Percentiles rank a stretch among this genome's conserved stretches.
These are phyloP conservation scores for Lecanoromycetidae sp. DNA, from an alignment of 2,329 filamentous ascomycete genomes.

Conservation along the genomic window DNA sequence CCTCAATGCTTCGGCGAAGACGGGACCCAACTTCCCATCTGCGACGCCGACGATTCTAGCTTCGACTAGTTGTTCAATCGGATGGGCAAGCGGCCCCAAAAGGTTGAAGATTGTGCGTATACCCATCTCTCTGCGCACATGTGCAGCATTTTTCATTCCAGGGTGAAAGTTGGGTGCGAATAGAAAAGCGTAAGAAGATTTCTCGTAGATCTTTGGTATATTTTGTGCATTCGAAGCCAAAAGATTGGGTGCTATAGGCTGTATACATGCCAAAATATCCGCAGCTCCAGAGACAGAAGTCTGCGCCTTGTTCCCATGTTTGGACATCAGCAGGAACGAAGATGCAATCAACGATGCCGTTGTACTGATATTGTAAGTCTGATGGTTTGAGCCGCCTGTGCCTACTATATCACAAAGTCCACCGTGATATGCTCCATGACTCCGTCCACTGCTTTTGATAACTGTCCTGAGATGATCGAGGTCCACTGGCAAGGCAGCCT, in stretches of 20 bases:
- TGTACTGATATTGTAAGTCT: slow-evolving; percentile 97
- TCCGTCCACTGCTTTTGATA: slow-evolving; percentile 47
- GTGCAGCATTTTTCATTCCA: slow-evolving; percentile 79
- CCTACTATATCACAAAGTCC: slow-evolving; percentile 93
- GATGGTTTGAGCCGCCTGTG: slow-evolving; percentile 89
- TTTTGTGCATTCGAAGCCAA: slow-evolving; percentile 59
- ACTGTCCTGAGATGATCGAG: slow-evolving; percentile 47
- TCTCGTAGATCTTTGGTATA: slow-evolving; percentile 59
- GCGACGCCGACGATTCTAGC: slow-evolving; percentile 90
- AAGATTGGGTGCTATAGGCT: slow-evolving; percentile 61
- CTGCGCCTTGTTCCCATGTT: slow-evolving; percentile 91
- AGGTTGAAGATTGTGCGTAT: slow-evolving; percentile 98
- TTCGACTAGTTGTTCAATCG: slow-evolving; percentile 72
- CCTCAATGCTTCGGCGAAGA: slow-evolving; percentile 75
- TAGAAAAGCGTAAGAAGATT: slow-evolving; percentile 85
- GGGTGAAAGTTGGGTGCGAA: slow-evolving; percentile 95
- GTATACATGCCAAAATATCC: slow-evolving; percentile 69
- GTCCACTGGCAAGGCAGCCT: slow-evolving; percentile 63
- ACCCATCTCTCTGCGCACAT: slow-evolving; percentile 74
- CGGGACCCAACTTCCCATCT: slow-evolving; percentile 69
- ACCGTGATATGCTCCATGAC: slow-evolving; percentile 64
- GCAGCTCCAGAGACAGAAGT: slow-evolving; percentile 94
- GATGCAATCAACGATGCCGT: slow-evolving; percentile 88
- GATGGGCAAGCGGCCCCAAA: slow-evolving; percentile 83
- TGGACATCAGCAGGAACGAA: slow-evolving; percentile 70